Conservation (phyloP, 2,329 filamentous ascomycete species). For the Penicillium crustosum region DNA sequence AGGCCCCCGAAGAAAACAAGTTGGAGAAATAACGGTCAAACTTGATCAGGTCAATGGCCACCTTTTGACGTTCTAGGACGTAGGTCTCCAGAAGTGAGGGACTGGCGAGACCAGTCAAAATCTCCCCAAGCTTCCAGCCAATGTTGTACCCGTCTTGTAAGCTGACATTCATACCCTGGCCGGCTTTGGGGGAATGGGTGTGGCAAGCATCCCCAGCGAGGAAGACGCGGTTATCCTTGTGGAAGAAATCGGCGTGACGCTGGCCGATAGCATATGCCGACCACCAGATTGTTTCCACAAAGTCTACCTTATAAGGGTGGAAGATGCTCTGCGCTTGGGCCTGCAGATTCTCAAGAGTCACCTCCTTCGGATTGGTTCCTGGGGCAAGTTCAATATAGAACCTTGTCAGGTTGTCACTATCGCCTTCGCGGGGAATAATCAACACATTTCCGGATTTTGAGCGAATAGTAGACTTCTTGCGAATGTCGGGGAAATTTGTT, state of each 20-base stretch:
- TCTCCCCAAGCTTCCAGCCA: conserved; percentile 58
- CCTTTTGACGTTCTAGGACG: conserved; percentile 53
- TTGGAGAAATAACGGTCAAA: conserved; percentile 59
- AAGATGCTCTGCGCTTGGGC: conserved; percentile 55
- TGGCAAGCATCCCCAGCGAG: conserved; percentile 67
- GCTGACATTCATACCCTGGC: conserved; percentile 57
- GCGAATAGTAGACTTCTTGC: conserved; percentile 52
- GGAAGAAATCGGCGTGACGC: conserved; percentile 68
- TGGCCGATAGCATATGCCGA: conserved; percentile 70
- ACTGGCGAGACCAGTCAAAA: conserved; percentile 48
- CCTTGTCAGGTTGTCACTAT: conserved; percentile 56
- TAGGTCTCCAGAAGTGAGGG: conserved; percentile 54
- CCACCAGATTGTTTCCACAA: conserved; percentile 64
- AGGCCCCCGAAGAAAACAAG: conserved; percentile 51
- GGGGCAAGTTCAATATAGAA: conserved; percentile 62
- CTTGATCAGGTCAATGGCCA: conserved; percentile 59
- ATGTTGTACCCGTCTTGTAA: conserved; percentile 63
- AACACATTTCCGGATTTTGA: conserved; percentile 48
- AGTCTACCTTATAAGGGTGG: conserved; percentile 54
- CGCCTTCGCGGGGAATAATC: conserved; percentile 56
- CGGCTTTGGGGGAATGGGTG: conserved; percentile 70
- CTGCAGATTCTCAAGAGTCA: conserved; percentile 57
- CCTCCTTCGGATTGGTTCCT: conserved; percentile 51
- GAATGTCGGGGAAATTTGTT: conserved; percentile 53
- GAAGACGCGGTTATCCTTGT: conserved; percentile 65